These are phyloP conservation scores for Thyridium curvatum DNA, from an alignment of 2,329 filamentous ascomycete species.

Conservation along the genomic window DNA sequence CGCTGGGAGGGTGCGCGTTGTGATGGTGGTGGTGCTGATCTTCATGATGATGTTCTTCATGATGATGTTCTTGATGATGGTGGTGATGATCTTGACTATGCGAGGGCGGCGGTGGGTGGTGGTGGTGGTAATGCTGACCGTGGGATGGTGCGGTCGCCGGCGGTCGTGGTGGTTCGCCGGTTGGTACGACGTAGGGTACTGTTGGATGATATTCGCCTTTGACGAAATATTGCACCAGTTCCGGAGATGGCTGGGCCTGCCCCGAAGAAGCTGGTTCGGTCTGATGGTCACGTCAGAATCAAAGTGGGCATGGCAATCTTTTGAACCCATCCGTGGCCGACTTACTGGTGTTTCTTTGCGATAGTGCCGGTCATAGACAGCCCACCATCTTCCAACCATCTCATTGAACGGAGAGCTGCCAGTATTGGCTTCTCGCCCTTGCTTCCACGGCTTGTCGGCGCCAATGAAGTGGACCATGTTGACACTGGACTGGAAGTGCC, in stretches of 20 bases:
- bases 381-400: constrained; percentile 86
- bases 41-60: constrained; percentile 10
- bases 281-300: constrained; percentile 3
- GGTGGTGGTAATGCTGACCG: constrained; percentile 20
- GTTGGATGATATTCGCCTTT: constrained; percentile 45
- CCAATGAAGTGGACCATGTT: constrained; percentile 95
- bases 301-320: too few species aligned
- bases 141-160: constrained; percentile 11
- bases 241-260: constrained; percentile 12
- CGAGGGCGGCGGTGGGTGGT: constrained; percentile 14
- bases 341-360: constrained; percentile 37
- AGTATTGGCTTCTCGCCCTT: constrained; percentile 48
- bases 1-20: constrained; percentile 5
- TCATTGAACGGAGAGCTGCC: constrained; percentile 68
- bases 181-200: constrained; percentile 17
- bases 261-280: constrained; percentile 1
- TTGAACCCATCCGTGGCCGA: constrained; percentile 6
- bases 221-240: constrained; percentile 45
- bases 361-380: constrained; percentile 86
- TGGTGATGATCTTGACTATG: constrained; percentile 13
- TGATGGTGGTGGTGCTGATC: constrained; percentile 10
- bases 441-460: constrained; percentile 79
- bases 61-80: constrained; percentile 13
- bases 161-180: constrained; percentile 24
- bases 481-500: constrained; percentile 85